A percentile compares a stretch with the other conserved stretches of the same genome.
These are phyloP conservation scores for Penicillium desertorum DNA, from an alignment of 495 filamentous ascomycete species.

Conservation along the genomic window DNA sequence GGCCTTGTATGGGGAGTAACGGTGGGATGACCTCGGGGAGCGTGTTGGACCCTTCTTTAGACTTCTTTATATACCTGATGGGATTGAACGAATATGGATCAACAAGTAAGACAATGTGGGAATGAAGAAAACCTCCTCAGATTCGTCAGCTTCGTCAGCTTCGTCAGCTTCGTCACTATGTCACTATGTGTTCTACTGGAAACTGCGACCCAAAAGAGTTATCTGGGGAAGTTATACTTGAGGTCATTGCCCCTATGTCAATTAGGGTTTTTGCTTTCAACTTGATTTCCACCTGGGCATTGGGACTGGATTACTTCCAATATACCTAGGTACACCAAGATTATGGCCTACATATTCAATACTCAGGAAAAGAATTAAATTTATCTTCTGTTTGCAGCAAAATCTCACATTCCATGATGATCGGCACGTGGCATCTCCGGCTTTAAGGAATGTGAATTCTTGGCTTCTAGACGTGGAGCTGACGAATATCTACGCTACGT, in stretches of 20 bases:
- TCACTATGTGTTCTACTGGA: constrained; percentile 6
- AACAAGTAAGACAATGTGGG: neutral
- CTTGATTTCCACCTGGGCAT: neutral
- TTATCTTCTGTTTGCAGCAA: constrained; percentile 1
- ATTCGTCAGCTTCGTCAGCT: no score
- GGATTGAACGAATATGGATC: constrained; percentile 6
- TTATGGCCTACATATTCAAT: neutral
- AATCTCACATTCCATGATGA: constrained; percentile 6
- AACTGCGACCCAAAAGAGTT: neutral
- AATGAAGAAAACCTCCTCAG: neutral
- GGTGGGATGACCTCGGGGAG: constrained; percentile 12
- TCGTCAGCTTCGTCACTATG: neutral
- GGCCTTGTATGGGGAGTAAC: constrained; percentile 12
- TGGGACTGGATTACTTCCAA: no score
- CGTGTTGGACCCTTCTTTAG: neutral
- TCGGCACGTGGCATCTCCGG: constrained; percentile 4
- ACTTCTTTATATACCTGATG: neutral
- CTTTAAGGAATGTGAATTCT: neutral
- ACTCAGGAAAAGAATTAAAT: neutral
- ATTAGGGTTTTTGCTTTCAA: neutral
- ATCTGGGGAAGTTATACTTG: neutral
- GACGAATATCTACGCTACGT: neutral
- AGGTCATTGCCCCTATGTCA: neutral
- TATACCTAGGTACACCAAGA: neutral
- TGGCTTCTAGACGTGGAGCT: neutral